A percentile compares a stretch with the other conserved stretches of the same genome.
Evolutionary conservation across 2,329 filamentous ascomycete species (phyloP).

Genomic region (Sarocladium oryzae): DNA sequence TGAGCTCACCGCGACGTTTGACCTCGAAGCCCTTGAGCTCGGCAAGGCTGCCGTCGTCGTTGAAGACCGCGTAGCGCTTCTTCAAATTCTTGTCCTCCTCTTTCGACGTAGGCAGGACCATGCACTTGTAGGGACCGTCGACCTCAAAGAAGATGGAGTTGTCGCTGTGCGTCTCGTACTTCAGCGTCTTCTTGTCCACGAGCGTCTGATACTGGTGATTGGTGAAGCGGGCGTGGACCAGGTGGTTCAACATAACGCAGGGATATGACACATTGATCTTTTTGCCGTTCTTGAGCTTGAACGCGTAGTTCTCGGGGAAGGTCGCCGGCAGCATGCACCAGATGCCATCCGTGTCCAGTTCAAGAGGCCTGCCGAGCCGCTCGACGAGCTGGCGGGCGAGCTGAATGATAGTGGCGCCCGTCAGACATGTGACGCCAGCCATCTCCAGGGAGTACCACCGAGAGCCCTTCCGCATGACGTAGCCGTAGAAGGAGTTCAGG

Average conservation of each 20-base stretch:
- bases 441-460: constrained; percentile 99
- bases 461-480: constrained; percentile 98
- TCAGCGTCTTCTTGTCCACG: constrained; percentile 69
- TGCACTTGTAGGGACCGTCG: constrained; percentile 93
- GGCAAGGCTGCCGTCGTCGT: constrained; percentile 90
- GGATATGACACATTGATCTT: constrained; percentile 96
- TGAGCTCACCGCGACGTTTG: constrained; percentile 93
- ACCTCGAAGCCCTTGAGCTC: constrained; percentile 97
- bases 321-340: constrained; percentile 98
- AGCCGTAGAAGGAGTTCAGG: constrained; percentile 97
- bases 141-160: constrained; percentile 99
- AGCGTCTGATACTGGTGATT: constrained; percentile 97
- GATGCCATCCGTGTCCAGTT: constrained; percentile 97
- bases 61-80: constrained; percentile 98
- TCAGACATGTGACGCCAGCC: constrained; percentile 96
- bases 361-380: constrained; percentile 82
- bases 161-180: constrained; percentile 94
- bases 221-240: constrained; percentile 90
- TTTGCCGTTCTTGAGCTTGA: constrained; percentile 93
- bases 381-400: constrained; percentile 92
- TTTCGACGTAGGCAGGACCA: constrained; percentile 95
- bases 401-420: constrained; percentile 93
- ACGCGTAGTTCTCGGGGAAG: constrained; percentile 93
- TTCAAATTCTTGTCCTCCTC: constrained; percentile 99
- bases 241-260: constrained; percentile 97